Evolutionary conservation across 768 basidiomycete species (phyloP), one percentile per base, ranked within the genome.

Genomic region (Rhizopogon roseolus): DNA sequence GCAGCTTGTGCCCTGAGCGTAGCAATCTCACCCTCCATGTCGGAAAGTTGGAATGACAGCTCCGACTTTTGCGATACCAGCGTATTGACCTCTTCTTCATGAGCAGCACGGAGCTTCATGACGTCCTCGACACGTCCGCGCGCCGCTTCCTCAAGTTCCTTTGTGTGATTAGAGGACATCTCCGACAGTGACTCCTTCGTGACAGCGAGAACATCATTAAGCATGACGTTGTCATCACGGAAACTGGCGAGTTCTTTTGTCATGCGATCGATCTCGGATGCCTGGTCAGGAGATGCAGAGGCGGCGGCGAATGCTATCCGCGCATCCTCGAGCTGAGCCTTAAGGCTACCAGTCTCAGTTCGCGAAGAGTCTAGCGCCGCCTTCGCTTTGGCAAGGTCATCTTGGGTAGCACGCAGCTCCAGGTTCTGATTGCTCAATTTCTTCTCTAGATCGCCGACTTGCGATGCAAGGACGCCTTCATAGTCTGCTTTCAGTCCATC

Each of bases 331-430:
- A 87, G 76, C 63, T 92, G 87, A 17, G 76, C 67, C 44, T 76
- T 81, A 38, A 90, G 69, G 16, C 57, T 73, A 53, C 81, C 80
- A 6, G 82, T 67, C 58, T 91, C 87, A 3, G 73, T 64, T 28
- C 75, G 75, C 29, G 81, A 72, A 6, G 78, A 55, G 17, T 84
- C 77, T 7, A 85, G 62, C 25, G 80, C 70, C 1, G 79, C 64
- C 66, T 93, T 93, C 5, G 87, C 77, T 73, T 91, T 93, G 3
- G 76, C 63, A 36, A 94, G 82, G 65, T 93, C 90, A 57, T 93
- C 90, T 62, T 86, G 82, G 0, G 92, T 90, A 13, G 90, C 92
- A 62, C 86, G 90, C 41, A 93, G 79, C 59, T 93, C 89, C 29
- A 92, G 71, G 53, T 72, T 81, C 57, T 86, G 74, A 48, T 71